Conservation (phyloP, 1,284 basidiomycete species). For the Moniliella sp. region DNA sequence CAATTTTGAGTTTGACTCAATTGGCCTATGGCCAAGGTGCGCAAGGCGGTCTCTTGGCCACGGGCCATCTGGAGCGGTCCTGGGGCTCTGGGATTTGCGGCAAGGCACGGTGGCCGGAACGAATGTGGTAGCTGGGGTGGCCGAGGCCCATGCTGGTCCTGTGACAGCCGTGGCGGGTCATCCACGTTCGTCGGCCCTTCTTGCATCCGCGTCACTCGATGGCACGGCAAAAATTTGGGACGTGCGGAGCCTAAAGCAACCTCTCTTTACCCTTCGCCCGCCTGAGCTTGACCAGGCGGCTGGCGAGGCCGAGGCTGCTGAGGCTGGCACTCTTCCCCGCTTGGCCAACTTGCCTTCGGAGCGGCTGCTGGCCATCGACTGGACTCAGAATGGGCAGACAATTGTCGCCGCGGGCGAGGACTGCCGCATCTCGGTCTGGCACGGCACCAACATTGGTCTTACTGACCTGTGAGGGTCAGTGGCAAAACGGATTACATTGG, state of each 20-base stretch:
- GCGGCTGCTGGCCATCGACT: constrained; percentile 14
- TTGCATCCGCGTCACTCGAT: constrained; percentile 15
- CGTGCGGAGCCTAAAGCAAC: constrained; percentile 12
- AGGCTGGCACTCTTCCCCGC: constrained; percentile 8
- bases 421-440: constrained; percentile 10
- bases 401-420: constrained; percentile 28
- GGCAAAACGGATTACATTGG: too few species aligned
- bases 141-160: constrained; percentile 15
- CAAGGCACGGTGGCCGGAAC: background rate
- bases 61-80: constrained; percentile 20
- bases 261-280: constrained; percentile 17
- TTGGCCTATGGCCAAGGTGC: constrained; percentile 3
- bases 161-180: constrained; percentile 10
- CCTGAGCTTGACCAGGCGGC: background rate
- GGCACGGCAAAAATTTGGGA: constrained; percentile 23
- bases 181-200: constrained; percentile 11
- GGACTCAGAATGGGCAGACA: constrained; percentile 16
- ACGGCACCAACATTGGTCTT: constrained; percentile 12
- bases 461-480: too few species aligned
- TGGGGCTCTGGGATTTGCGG: constrained; percentile 20
- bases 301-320: background rate
- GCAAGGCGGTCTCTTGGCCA: constrained; percentile 4
- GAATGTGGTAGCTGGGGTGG: constrained; percentile 1
- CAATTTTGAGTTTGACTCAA: constrained; percentile 13
- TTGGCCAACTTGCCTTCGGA: too few species aligned